A percentile compares a stretch with the other conserved stretches of the same genome.
Evolutionary conservation across 2,329 filamentous ascomycete genomes (phyloP).

Genomic region (Aureobasidium leucospermi): DNA sequence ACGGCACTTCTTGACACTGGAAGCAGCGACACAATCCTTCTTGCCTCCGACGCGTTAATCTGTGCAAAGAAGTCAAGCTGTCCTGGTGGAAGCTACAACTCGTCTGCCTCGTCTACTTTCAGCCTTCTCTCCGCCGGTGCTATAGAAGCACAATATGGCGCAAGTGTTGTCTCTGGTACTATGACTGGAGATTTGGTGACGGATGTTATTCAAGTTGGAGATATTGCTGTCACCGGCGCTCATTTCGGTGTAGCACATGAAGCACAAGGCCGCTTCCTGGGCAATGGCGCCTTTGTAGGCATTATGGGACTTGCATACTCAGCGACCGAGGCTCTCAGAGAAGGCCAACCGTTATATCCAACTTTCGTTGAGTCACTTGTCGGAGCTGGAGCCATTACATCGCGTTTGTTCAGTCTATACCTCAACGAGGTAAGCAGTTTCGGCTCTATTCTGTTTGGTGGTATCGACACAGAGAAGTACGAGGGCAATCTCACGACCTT

Average conservation of each 20-base stretch:
- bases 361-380: constrained; percentile 28
- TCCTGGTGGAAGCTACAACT: constrained; percentile 25
- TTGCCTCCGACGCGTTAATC: constrained; percentile 18
- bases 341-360: constrained; percentile 19
- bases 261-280: constrained; percentile 22
- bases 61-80: constrained; percentile 15
- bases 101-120: constrained; percentile 22
- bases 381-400: constrained; percentile 25
- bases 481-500: constrained; percentile 25
- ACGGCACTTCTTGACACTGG: constrained; percentile 29
- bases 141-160: constrained; percentile 26
- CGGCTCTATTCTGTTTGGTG: constrained; percentile 29
- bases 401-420: constrained; percentile 26
- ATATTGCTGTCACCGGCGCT: constrained; percentile 23
- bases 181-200: constrained; percentile 19
- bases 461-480: constrained; percentile 27
- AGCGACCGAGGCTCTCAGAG: constrained; percentile 21
- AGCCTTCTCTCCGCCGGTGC: constrained; percentile 20
- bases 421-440: constrained; percentile 24
- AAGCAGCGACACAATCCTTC: constrained; percentile 27
- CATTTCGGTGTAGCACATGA: constrained; percentile 25
- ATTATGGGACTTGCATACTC: constrained; percentile 28
- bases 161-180: constrained; percentile 22
- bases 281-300: constrained; percentile 22
- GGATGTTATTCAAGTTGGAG: constrained; percentile 25